These are phyloP conservation scores for Dactylonectria macrodidyma DNA, from an alignment of 2,329 filamentous ascomycete species.

Conservation along the genomic window DNA sequence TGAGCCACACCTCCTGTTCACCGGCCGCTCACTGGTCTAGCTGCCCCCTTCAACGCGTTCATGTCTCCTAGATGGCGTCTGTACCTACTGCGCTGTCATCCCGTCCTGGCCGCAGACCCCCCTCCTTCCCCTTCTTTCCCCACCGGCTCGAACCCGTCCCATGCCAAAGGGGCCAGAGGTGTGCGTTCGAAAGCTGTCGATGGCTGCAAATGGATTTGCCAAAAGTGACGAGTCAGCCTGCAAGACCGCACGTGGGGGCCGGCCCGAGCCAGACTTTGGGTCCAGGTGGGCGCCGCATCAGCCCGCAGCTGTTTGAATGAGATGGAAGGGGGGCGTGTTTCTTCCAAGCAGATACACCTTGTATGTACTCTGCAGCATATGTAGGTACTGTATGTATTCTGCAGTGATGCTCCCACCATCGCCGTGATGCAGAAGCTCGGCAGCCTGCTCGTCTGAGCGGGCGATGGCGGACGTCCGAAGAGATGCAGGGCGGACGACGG, in stretches of 20 bases:
- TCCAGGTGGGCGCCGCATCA: conserved; percentile 25
- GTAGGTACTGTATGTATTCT: conserved; percentile 14
- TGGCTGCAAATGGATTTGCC: conserved; percentile 20
- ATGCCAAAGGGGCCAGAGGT: conserved; percentile 29
- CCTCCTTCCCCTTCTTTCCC: conserved; percentile 8
- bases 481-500: neutral
- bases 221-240: conserved; percentile 46
- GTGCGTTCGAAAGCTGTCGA: neutral
- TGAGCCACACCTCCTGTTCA: conserved; percentile 11
- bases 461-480: neutral
- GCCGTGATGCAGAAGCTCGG: no score
- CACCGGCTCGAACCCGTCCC: conserved; percentile 11
- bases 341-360: neutral
- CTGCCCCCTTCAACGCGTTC: neutral
- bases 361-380: no score
- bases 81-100: conserved; percentile 5
- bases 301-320: conserved; percentile 12
- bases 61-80: neutral
- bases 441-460: no score
- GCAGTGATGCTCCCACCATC: conserved; percentile 17
- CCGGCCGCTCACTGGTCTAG: neutral
- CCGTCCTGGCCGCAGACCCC: conserved; percentile 6
- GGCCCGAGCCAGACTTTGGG: conserved; percentile 46
- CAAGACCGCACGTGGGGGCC: conserved; percentile 48
- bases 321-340: conserved; percentile 28